These are phyloP conservation scores for Boletus sp. DNA, from an alignment of 768 basidiomycete genomes.

Conservation along the genomic window DNA sequence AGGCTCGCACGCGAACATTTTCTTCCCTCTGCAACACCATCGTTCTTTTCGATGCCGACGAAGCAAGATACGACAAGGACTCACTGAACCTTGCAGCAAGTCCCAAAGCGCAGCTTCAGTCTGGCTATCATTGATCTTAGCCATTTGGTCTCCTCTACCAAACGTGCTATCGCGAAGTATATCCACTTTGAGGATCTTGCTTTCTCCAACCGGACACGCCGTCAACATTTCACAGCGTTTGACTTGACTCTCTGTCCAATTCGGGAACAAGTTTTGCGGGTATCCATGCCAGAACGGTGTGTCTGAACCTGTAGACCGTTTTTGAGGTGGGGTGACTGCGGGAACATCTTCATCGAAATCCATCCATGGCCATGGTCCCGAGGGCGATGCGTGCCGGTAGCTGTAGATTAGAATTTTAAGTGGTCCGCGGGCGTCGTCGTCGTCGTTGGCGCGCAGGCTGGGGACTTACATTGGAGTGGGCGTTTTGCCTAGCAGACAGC, in stretches of 20 bases:
- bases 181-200: slow-evolving; percentile 25
- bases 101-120: slow-evolving; percentile 35
- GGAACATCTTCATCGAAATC: slow-evolving; percentile 33
- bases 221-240: slow-evolving; percentile 30
- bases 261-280: slow-evolving; percentile 29
- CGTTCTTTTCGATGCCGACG: not conserved
- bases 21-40: slow-evolving; percentile 26
- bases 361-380: slow-evolving; percentile 43
- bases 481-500: slow-evolving; percentile 8
- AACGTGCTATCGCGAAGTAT: slow-evolving; percentile 15
- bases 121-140: slow-evolving; percentile 1
- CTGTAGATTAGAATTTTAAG: slow-evolving; percentile 10
- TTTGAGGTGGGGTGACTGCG: not conserved
- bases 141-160: not conserved
- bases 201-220: slow-evolving; percentile 10
- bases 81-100: slow-evolving; percentile 31
- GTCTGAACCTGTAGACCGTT: not conserved
- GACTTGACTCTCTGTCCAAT: slow-evolving; percentile 34
- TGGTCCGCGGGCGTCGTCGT: not conserved
- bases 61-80: slow-evolving; percentile 9
- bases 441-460: not conserved
- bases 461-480: slow-evolving; percentile 23
- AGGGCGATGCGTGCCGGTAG: slow-evolving; percentile 38
- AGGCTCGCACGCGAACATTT: slow-evolving; percentile 41
- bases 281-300: slow-evolving; percentile 23